Conservation (phyloP, 208 protist species). For the Trypanosoma boissoni region DNA sequence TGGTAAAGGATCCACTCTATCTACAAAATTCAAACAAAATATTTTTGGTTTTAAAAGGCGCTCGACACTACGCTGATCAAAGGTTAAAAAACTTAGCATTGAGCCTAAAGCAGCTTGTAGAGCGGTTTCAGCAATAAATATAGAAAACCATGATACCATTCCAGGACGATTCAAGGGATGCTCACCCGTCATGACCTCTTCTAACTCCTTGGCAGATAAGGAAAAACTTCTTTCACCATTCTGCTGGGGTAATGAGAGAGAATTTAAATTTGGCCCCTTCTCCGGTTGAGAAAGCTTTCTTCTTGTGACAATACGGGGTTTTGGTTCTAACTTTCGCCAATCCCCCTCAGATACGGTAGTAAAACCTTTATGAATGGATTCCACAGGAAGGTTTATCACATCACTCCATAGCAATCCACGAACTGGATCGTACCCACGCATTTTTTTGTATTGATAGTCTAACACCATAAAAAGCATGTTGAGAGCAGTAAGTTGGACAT, state of each 20-base stretch:
- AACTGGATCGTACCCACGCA: slow-evolving; percentile 51
- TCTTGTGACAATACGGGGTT: slow-evolving; percentile 14
- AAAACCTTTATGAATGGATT: background rate
- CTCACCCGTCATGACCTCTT: slow-evolving; percentile 21
- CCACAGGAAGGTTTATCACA: slow-evolving; percentile 39
- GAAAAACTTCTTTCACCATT: slow-evolving; percentile 1
- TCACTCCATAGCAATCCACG: slow-evolving; percentile 72
- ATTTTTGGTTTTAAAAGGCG: slow-evolving; percentile 44
- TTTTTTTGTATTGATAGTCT: slow-evolving; percentile 75
- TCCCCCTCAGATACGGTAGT: slow-evolving; percentile 10
- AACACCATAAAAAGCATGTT: slow-evolving; percentile 37
- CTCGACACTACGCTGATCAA: slow-evolving; percentile 71
- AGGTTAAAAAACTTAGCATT: slow-evolving; percentile 64
- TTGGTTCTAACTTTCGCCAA: slow-evolving; percentile 21
- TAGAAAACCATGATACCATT: slow-evolving; percentile 87
- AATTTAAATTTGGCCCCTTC: background rate
- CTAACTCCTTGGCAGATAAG: slow-evolving; percentile 18
- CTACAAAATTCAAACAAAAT: slow-evolving; percentile 48
- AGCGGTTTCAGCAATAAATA: slow-evolving; percentile 62
- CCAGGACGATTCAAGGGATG: slow-evolving; percentile 59
- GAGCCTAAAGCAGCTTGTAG: slow-evolving; percentile 44
- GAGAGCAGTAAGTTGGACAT: slow-evolving; percentile 34
- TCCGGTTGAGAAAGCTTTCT: background rate
- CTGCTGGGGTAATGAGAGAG: background rate
- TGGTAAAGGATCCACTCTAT: background rate